Conservation (phyloP, 2,329 filamentous ascomycete species). For the Plectosphaerella sp. region DNA sequence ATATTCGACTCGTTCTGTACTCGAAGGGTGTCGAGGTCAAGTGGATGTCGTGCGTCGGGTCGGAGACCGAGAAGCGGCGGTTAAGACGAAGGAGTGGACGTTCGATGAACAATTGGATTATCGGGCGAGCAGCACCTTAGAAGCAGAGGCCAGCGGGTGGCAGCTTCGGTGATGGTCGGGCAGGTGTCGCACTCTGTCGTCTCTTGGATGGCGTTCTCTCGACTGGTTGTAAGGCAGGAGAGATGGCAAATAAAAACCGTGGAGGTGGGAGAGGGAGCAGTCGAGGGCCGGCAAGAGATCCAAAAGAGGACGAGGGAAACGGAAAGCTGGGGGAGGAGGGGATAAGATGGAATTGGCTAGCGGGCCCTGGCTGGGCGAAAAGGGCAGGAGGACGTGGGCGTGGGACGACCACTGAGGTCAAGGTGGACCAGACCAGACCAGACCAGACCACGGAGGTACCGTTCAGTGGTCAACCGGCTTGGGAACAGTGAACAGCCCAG, state of each 20-base stretch:
- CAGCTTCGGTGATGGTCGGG: not conserved
- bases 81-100: not conserved
- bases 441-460: too few relatives aligned
- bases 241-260: too few relatives aligned
- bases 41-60: not conserved
- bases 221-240: too few relatives aligned
- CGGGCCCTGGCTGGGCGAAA: constrained; percentile 6
- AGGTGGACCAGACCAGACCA: too few relatives aligned
- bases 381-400: constrained; percentile 5
- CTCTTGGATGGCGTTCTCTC: too few relatives aligned
- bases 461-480: too few relatives aligned
- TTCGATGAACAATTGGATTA: constrained; percentile 5
- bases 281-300: not conserved
- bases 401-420: not conserved
- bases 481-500: too few relatives aligned
- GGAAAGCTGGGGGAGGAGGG: constrained; percentile 12
- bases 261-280: not conserved
- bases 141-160: not conserved
- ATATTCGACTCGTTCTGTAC: not conserved
- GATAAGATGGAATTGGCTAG: constrained; percentile 13
- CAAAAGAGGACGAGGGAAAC: constrained; percentile 6
- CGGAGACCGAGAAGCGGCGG: not conserved
- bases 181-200: not conserved
- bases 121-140: constrained; percentile 1
- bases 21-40: not conserved